These are phyloP conservation scores for Trichoderma guizhouense DNA, from an alignment of 2,329 filamentous ascomycete genomes.

Conservation along the genomic window DNA sequence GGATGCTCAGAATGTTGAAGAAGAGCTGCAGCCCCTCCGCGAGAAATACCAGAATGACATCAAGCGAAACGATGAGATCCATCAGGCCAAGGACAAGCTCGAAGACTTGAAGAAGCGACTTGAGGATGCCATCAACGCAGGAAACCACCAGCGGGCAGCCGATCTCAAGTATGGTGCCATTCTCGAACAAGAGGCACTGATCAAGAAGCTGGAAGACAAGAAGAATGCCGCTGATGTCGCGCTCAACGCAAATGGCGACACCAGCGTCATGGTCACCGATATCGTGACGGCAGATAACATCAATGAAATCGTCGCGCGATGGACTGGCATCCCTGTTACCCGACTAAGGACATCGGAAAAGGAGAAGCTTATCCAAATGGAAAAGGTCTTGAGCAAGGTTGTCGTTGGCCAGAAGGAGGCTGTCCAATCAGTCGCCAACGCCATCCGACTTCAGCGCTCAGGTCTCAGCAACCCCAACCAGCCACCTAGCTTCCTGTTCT, in stretches of 20 bases:
- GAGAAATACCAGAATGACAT: conserved; percentile 97
- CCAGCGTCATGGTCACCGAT: conserved; percentile 79
- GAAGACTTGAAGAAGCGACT: conserved; percentile 88
- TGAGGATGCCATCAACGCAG: conserved; percentile 85
- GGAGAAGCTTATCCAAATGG: conserved; percentile 98
- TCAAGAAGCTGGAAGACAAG: conserved; percentile 75
- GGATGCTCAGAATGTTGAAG: conserved; percentile 90
- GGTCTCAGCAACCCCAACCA: conserved; percentile 95
- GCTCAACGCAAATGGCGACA: conserved; percentile 51
- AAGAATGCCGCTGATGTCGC: conserved; percentile 75
- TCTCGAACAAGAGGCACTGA: conserved; percentile 79
- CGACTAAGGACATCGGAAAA: conserved; percentile 93
- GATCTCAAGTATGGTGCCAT: conserved; percentile 98
- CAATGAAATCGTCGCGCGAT: conserved; percentile 95
- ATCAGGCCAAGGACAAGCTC: conserved; percentile 91
- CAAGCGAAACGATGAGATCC: conserved; percentile 83
- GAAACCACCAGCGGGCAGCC: conserved; percentile 81
- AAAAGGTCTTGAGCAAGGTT: conserved; percentile 74
- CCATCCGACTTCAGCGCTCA: conserved; percentile 91
- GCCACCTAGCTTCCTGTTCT: conserved; percentile 97
- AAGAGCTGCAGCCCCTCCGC: conserved; percentile 84
- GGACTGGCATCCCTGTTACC: conserved; percentile 98
- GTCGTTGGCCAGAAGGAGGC: conserved; percentile 95
- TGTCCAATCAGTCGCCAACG: conserved; percentile 88
- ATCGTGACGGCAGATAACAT: conserved; percentile 96